Conservation (phyloP, 192 early-diverging fungal species). For the Umbelopsis vinacea region DNA sequence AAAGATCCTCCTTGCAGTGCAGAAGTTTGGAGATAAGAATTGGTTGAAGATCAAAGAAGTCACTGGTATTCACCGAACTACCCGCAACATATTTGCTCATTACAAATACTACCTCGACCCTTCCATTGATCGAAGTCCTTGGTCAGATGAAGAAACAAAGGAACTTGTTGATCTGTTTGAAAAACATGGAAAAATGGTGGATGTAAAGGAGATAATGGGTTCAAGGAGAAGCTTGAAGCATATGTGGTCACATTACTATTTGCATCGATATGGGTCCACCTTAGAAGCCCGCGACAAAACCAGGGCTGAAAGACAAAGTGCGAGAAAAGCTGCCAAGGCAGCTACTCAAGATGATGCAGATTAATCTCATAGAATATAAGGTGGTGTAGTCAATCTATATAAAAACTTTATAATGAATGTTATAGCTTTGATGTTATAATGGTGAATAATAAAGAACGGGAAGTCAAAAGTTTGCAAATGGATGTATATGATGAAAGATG, state of each 20-base stretch:
- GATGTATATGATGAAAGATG: not conserved
- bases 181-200: not conserved
- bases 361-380: not conserved
- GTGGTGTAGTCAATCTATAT: not conserved
- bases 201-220: not conserved
- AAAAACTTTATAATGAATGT: not conserved
- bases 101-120: slow-evolving; percentile 31
- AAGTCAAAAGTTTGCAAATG: not conserved
- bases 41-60: slow-evolving; percentile 26
- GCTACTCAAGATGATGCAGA: not conserved
- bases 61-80: slow-evolving; percentile 19
- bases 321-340: not conserved
- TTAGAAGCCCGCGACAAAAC: not conserved
- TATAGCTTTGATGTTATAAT: not conserved
- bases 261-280: not conserved
- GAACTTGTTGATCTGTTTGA: slow-evolving; percentile 1
- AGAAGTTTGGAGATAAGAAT: slow-evolving; percentile 26
- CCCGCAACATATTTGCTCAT: slow-evolving; percentile 33
- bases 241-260: slow-evolving; percentile 33
- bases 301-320: not conserved
- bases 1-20: slow-evolving; percentile 16
- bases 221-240: slow-evolving; percentile 16
- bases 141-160: slow-evolving; percentile 24
- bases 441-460: not conserved
- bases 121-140: slow-evolving; percentile 23